phyloP scores from a whole-genome alignment of 2,329 filamentous ascomycete species.

The Penicillium janthinellum region DNA sequence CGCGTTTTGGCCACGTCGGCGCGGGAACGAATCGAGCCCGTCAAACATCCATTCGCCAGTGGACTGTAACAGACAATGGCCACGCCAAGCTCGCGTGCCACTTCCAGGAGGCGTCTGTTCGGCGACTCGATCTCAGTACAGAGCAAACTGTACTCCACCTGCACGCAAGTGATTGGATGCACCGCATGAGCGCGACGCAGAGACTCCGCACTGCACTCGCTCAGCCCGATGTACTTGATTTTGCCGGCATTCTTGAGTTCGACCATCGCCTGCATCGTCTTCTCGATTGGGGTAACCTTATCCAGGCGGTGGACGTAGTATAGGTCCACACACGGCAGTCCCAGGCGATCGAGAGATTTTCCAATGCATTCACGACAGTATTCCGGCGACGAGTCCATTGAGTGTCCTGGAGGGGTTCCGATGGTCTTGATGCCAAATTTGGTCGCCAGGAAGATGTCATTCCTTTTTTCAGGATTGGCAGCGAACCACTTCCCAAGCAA shows the following conservation, averaged over 20 bases:
- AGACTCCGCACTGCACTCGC: conserved; percentile 52
- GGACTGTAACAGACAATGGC: conserved; percentile 48
- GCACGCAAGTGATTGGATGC: conserved; percentile 54
- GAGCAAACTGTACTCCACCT: conserved; percentile 58
- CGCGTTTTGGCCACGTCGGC: neutral
- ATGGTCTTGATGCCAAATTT: conserved; percentile 49
- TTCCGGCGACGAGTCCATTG: conserved; percentile 42
- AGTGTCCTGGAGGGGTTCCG: conserved; percentile 10
- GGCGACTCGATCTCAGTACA: conserved; percentile 51
- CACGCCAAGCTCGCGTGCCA: conserved; percentile 38
- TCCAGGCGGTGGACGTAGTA: conserved; percentile 52
- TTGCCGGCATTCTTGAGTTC: conserved; percentile 55
- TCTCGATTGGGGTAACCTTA: conserved; percentile 38
- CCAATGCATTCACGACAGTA: conserved; percentile 48
- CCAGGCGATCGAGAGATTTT: conserved; percentile 45
- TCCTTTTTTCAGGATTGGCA: conserved; percentile 42
- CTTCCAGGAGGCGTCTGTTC: conserved; percentile 28
- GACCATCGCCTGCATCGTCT: conserved; percentile 47
- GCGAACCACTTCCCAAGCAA: conserved; percentile 54
- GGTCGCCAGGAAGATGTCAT: conserved; percentile 56
- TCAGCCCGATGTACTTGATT: conserved; percentile 56
- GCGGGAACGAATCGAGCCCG: neutral
- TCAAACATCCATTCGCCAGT: neutral
- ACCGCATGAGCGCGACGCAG: conserved; percentile 54
- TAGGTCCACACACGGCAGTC: conserved; percentile 50